Conservation (phyloP, 2,329 filamentous ascomycete genomes). For the Fusarium sororula region DNA sequence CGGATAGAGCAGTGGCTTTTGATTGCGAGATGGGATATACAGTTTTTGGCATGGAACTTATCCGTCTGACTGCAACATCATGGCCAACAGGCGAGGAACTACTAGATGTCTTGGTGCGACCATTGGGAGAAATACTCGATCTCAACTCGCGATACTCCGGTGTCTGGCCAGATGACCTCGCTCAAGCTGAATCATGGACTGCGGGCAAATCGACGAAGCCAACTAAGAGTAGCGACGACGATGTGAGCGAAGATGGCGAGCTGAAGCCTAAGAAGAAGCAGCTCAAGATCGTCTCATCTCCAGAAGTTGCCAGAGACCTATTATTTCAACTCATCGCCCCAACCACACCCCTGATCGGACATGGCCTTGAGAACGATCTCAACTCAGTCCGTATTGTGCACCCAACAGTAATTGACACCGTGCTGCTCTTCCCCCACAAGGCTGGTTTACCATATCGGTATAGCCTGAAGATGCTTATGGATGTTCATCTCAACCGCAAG, state of each 20-base stretch:
- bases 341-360: constrained; percentile 85
- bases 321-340: constrained; percentile 81
- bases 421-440: constrained; percentile 82
- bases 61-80: constrained; percentile 86
- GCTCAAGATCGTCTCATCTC: constrained; percentile 80
- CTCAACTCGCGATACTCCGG: constrained; percentile 94
- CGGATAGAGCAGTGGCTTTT: constrained; percentile 77
- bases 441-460: constrained; percentile 80
- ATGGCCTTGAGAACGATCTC: constrained; percentile 95
- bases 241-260: constrained; percentile 44
- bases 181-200: constrained; percentile 69
- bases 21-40: constrained; percentile 99
- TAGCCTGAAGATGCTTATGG: constrained; percentile 79
- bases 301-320: constrained; percentile 76
- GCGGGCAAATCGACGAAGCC: constrained; percentile 35
- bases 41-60: constrained; percentile 84
- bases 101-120: constrained; percentile 85
- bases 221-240: constrained; percentile 38
- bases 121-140: constrained; percentile 84
- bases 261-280: constrained; percentile 47
- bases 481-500: constrained; percentile 72
- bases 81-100: constrained; percentile 83
- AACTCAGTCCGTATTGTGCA: constrained; percentile 88
- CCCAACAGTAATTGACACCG: constrained; percentile 84
- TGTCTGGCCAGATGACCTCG: constrained; percentile 80